Evolutionary conservation across 1,284 basidiomycete species (phyloP).

Genomic region (Microbotryum scabiosae): DNA sequence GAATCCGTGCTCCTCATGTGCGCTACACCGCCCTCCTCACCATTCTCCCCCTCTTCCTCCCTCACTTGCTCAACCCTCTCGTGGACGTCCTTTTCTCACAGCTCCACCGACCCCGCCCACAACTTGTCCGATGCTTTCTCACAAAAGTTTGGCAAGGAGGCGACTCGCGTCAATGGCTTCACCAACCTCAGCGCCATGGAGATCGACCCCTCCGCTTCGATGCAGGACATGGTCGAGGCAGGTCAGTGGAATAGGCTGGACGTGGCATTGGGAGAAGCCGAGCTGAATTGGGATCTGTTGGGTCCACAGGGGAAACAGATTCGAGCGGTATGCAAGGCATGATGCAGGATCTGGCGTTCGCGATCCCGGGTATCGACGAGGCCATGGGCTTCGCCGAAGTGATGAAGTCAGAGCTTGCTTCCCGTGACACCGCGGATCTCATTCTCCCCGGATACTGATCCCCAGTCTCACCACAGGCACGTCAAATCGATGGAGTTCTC

Average conservation of each 20-base stretch:
- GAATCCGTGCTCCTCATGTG: conserved; percentile 91
- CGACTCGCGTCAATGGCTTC: conserved; percentile 97
- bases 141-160: conserved; percentile 98
- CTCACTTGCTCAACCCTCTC: not conserved
- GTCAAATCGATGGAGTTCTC: conserved; percentile 99
- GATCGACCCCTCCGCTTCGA: conserved; percentile 92
- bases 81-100: conserved; percentile 37
- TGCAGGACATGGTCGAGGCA: conserved; percentile 98
- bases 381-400: conserved; percentile 99
- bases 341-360: conserved; percentile 99
- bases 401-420: conserved; percentile 70
- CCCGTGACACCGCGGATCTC: not conserved
- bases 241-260: conserved; percentile 49
- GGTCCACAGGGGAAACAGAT: conserved; percentile 63
- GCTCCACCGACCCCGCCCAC: conserved; percentile 97
- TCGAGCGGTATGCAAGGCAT: conserved; percentile 84
- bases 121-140: conserved; percentile 98
- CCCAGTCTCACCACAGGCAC: conserved; percentile 51
- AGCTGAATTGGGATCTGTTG: not conserved
- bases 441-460: not conserved
- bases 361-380: conserved; percentile 98
- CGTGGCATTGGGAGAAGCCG: not conserved
- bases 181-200: conserved; percentile 98
- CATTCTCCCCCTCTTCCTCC: not conserved
- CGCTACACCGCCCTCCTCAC: conserved; percentile 38